Conservation (phyloP, 2,329 filamentous ascomycete genomes). For the Didymella segeticola region DNA sequence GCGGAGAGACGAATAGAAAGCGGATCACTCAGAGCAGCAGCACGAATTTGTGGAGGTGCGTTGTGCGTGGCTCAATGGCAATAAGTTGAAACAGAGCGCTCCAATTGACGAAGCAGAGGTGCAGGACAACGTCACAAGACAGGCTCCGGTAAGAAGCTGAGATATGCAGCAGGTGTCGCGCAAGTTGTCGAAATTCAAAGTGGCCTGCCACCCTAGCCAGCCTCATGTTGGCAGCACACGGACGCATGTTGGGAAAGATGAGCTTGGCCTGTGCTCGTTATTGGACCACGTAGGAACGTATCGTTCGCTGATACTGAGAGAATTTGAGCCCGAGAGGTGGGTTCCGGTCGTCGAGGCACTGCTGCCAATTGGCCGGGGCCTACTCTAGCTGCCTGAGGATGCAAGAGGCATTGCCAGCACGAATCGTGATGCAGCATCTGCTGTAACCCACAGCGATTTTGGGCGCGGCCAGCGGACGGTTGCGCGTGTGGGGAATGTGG, state of each 20-base stretch:
- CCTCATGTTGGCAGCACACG: slow-evolving; percentile 40
- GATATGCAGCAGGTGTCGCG: slow-evolving; percentile 33
- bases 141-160: slow-evolving; percentile 25
- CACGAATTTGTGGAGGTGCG: slow-evolving; percentile 33
- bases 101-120: slow-evolving; percentile 37
- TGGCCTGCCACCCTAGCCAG: slow-evolving; percentile 44
- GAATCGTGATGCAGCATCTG: slow-evolving; percentile 36
- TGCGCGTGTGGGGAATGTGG: slow-evolving; percentile 31
- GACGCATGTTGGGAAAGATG: slow-evolving; percentile 30
- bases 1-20: slow-evolving; percentile 46
- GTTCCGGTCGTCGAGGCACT: slow-evolving; percentile 28
- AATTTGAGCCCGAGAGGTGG: slow-evolving; percentile 38
- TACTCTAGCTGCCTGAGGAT: slow-evolving; percentile 35
- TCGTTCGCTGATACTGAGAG: slow-evolving; percentile 38
- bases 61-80: slow-evolving; percentile 41
- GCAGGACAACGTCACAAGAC: slow-evolving; percentile 45
- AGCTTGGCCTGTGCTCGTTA: slow-evolving; percentile 36
- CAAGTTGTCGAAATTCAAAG: slow-evolving; percentile 32
- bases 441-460: slow-evolving; percentile 26
- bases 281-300: slow-evolving; percentile 47
- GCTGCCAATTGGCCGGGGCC: slow-evolving; percentile 37
- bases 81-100: slow-evolving; percentile 29
- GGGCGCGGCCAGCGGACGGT: slow-evolving; percentile 25
- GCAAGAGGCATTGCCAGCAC: slow-evolving; percentile 26
- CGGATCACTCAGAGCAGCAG: slow-evolving; percentile 32